These are phyloP conservation scores for Phytophthora uliginosa DNA, from an alignment of 352 stramenopile genomes.

Conservation along the genomic window DNA sequence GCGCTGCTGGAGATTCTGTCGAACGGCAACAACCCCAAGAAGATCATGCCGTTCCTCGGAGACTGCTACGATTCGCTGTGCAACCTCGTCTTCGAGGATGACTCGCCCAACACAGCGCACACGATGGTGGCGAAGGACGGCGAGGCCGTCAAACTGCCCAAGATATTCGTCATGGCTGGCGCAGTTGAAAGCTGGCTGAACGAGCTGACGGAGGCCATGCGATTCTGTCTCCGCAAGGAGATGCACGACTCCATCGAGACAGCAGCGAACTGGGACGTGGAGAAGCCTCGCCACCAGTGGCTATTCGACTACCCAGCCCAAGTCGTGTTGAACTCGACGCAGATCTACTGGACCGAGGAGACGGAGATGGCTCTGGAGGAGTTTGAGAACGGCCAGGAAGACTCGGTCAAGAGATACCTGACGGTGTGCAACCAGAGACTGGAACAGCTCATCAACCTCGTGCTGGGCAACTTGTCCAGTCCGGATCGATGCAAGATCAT, in stretches of 20 bases:
- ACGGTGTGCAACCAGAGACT: constrained; percentile 85
- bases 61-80: constrained; percentile 98
- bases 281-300: constrained; percentile 98
- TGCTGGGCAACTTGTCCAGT: constrained; percentile 90
- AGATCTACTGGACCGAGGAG: constrained; percentile 98
- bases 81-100: constrained; percentile 85
- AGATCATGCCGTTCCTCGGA: constrained; percentile 98
- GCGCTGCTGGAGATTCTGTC: constrained; percentile 89
- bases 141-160: constrained; percentile 70
- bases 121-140: constrained; percentile 91
- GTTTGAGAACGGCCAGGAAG: constrained; percentile 90
- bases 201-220: constrained; percentile 88
- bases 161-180: constrained; percentile 86
- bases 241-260: constrained; percentile 92
- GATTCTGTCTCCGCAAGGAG: constrained; percentile 84
- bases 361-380: constrained; percentile 94
- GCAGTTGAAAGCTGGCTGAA: constrained; percentile 91
- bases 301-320: constrained; percentile 97
- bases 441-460: constrained; percentile 94
- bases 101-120: constrained; percentile 80
- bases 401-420: constrained; percentile 89
- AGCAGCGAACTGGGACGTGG: constrained; percentile 94
- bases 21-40: constrained; percentile 96
- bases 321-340: constrained; percentile 88
- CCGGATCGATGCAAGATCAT: constrained; percentile 96